Base-by-base conservation (phyloP, 108 stramenopile genomes). In the Stephanodiscus minutulus region DNA sequence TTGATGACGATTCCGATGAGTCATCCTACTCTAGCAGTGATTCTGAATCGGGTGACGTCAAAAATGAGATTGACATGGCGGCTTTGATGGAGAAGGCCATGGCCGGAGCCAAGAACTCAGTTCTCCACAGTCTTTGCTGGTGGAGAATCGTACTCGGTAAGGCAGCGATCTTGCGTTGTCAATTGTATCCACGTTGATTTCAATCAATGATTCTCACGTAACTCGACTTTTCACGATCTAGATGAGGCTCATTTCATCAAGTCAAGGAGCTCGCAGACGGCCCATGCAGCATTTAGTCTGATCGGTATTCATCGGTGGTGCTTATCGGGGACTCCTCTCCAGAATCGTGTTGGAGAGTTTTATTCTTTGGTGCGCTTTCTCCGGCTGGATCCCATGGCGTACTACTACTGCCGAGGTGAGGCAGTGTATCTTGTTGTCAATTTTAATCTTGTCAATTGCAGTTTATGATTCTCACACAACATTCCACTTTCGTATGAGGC, bases 311-410 rank as follows among this genome's bases (percentile, higher is more conserved):
- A 94, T 78, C 89, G 97, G 10, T 79, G 98, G 99, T 89, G 91
- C 76, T 76, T 99, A 22, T 89, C 91, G 5, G 99, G 99, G 7
- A 99, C 99, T 0, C 99, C 99, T 17, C 73, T 99, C 27, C 99
- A 99, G 83, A 99, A 99, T 68, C 82, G 98, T 10, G 98, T 98
- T n/a, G 96, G 96, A 7, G 99, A 99, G 66, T 88, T 99, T 41
- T 98, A 98, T 73, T 91, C 92, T 21, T 77, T 98, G 49, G 93
- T 99, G 58, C 86, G 98, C 11, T 99, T 99, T 67, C 70, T 99
- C 21, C 77, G 98, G 17, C 85, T 97, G 18, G 96, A 98, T 68
- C 98, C 99, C 0, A 96, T 97, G 87, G 98, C 97, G 0, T 96
- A 91, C 73, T 99, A 99, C 77, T 94, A 93, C 63, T 99, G 99